Evolutionary conservation across 305 asterid species (phyloP).

Genomic region (Rubia occidens): DNA sequence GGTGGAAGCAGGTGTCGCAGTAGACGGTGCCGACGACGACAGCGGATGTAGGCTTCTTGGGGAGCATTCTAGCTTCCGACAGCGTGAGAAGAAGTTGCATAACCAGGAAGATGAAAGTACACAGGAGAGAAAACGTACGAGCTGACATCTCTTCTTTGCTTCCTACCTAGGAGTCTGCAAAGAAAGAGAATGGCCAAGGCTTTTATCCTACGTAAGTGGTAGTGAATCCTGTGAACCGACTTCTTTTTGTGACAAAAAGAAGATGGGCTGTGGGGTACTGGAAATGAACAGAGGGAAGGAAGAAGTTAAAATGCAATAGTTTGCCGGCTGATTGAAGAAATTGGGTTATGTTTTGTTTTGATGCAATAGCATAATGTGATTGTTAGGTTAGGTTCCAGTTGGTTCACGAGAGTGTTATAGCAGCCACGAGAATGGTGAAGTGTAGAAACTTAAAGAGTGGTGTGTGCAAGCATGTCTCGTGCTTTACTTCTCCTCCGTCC

Average conservation of each 20-base stretch:
- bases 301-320: background rate
- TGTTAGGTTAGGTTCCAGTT: background rate
- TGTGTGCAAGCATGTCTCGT: background rate
- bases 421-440: constrained; percentile 24
- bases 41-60: constrained; percentile 40
- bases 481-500: background rate
- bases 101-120: constrained; percentile 28
- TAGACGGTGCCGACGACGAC: constrained; percentile 63
- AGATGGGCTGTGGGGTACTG: background rate
- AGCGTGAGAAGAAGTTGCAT: constrained; percentile 16
- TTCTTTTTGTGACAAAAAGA: constrained; percentile 19
- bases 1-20: constrained; percentile 69
- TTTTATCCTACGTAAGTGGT: constrained; percentile 28
- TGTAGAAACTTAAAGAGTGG: background rate
- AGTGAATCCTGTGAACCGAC: constrained; percentile 33
- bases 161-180: background rate
- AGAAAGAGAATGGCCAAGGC: background rate
- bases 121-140: constrained; percentile 22
- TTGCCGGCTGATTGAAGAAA: background rate
- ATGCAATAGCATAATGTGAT: background rate
- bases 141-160: constrained; percentile 9
- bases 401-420: constrained; percentile 37
- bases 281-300: constrained; percentile 3
- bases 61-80: constrained; percentile 32
- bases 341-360: background rate